Conservation (phyloP, 1,284 basidiomycete genomes). For the Mycena sp. region DNA sequence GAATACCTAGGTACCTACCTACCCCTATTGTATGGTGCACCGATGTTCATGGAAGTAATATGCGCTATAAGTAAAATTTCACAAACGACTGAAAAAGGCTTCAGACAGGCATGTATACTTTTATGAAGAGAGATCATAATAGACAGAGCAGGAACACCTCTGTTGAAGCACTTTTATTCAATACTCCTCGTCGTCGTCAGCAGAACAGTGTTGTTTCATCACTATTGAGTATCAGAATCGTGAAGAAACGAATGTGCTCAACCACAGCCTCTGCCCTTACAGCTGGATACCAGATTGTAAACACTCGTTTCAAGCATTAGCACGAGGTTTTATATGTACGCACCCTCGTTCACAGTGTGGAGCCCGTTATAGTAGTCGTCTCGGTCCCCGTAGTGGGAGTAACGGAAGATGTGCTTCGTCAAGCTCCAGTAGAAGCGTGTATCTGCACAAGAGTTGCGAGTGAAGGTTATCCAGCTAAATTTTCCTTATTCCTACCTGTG, state of each 20-base stretch:
- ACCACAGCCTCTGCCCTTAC: slow-evolving; percentile 44
- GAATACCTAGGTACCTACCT: too few species aligned
- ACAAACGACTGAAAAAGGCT: too few species aligned
- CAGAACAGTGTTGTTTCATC: slow-evolving; percentile 35
- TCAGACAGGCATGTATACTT: too few species aligned
- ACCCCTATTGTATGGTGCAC: too few species aligned
- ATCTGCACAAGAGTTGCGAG: slow-evolving; percentile 44
- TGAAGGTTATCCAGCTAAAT: background rate
- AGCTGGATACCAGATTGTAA: slow-evolving; percentile 36
- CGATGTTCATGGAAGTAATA: too few species aligned
- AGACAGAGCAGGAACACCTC: too few species aligned
- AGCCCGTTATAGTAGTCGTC: slow-evolving; percentile 48
- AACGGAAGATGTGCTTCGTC: slow-evolving; percentile 61
- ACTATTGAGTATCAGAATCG: slow-evolving; percentile 45
- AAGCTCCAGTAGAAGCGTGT: slow-evolving; percentile 57
- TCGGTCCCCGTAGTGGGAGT: slow-evolving; percentile 45
- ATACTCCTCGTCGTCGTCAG: background rate
- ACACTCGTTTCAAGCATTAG: slow-evolving; percentile 6
- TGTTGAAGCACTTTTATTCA: too few species aligned
- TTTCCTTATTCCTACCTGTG: background rate
- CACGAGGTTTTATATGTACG: slow-evolving; percentile 5
- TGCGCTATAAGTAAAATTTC: too few species aligned
- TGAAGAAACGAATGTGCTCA: slow-evolving; percentile 48
- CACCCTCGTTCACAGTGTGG: slow-evolving; percentile 65
- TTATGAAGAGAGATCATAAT: too few species aligned